These are phyloP conservation scores for Clarireedia sp. DNA, from an alignment of 2,329 filamentous ascomycete genomes.

Conservation along the genomic window DNA sequence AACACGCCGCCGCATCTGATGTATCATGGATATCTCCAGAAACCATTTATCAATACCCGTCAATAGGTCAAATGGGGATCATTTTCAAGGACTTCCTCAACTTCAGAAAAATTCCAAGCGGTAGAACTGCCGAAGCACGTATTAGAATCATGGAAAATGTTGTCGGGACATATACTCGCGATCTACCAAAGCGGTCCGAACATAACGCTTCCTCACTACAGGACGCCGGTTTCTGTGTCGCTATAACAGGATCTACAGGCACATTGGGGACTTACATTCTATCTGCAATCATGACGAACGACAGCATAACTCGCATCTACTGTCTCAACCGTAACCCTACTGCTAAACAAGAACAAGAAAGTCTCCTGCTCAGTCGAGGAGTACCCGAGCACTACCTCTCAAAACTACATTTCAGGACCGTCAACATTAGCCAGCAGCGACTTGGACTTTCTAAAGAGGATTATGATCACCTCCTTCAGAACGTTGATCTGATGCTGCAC, in stretches of 20 bases:
- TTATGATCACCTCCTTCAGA: background rate
- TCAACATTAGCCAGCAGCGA: background rate
- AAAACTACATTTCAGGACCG: background rate
- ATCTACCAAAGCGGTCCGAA: conserved; percentile 1
- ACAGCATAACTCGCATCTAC: conserved; percentile 34
- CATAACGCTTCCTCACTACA: background rate
- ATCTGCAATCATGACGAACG: conserved; percentile 29
- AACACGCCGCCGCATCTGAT: background rate
- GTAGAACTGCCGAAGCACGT: background rate
- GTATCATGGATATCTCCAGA: background rate
- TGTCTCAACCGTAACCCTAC: conserved; percentile 38
- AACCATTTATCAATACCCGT: background rate
- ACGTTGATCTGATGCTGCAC: conserved; percentile 9
- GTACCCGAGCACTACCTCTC: background rate
- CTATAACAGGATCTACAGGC: conserved; percentile 43
- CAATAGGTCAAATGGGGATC: background rate
- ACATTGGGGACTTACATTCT: conserved; percentile 42
- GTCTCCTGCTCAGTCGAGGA: background rate
- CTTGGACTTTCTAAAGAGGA: background rate
- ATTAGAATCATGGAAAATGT: conserved; percentile 1
- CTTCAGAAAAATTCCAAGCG: background rate
- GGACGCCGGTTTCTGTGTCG: conserved; percentile 10
- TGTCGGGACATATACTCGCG: conserved; percentile 4
- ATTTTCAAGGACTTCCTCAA: background rate
- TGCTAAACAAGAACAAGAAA: background rate